Evolutionary conservation across 2,329 filamentous ascomycete species (phyloP).

Genomic region (Metarhizium anisopliae): DNA sequence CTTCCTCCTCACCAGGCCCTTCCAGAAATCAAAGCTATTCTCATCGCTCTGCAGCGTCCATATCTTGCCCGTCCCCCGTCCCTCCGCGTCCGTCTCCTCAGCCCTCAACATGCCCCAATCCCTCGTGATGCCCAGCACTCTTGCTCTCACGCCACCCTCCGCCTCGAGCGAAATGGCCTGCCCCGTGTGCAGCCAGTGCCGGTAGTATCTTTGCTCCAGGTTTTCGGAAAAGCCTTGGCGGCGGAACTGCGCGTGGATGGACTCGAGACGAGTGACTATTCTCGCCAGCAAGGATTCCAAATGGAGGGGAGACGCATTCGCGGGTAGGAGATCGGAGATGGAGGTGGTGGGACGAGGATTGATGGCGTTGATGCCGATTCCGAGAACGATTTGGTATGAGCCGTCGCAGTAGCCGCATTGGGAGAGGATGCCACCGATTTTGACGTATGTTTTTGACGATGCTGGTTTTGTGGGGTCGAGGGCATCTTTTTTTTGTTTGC

Average conservation of each 20-base stretch:
- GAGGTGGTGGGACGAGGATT: constrained; percentile 84
- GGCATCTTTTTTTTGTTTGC: constrained; percentile 38
- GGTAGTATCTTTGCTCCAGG: constrained; percentile 72
- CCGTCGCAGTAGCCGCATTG: constrained; percentile 74
- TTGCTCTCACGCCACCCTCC: constrained; percentile 64
- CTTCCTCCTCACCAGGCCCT: constrained; percentile 76
- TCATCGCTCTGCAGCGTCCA: constrained; percentile 90
- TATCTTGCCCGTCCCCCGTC: constrained; percentile 64
- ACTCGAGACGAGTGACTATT: constrained; percentile 70
- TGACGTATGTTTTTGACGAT: constrained; percentile 54
- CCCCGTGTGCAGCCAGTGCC: constrained; percentile 75
- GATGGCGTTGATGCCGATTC: constrained; percentile 77
- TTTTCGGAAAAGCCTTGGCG: constrained; percentile 62
- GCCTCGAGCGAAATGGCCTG: constrained; percentile 68
- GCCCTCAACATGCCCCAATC: constrained; percentile 84
- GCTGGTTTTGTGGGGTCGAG: constrained; percentile 49
- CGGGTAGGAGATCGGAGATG: constrained; percentile 61
- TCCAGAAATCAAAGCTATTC: constrained; percentile 98
- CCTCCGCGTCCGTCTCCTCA: constrained; percentile 70
- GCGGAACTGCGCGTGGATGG: constrained; percentile 66
- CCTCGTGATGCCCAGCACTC: constrained; percentile 78
- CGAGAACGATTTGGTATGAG: constrained; percentile 76
- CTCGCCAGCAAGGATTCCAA: constrained; percentile 75
- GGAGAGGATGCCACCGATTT: constrained; percentile 88
- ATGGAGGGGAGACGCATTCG: constrained; percentile 46